Evolutionary conservation across 176 grass and related monocot species (phyloP), one percentile per base, ranked within the genome.

Genomic region (Phragmites australis): DNA sequence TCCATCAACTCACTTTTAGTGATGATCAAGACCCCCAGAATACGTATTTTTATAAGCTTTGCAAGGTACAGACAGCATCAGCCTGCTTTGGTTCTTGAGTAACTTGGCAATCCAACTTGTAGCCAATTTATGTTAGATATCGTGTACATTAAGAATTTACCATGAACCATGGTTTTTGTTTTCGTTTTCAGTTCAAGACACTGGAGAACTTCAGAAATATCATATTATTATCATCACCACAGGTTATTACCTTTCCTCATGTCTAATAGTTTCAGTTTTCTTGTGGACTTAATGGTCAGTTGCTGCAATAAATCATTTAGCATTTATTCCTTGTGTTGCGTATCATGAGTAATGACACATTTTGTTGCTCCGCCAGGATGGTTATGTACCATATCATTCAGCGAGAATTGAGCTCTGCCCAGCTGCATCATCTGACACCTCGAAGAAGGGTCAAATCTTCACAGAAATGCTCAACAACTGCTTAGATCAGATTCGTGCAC

Each of bases 201-300:
- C 73, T 99, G 76, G 96, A 99, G 87, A 85, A 93, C 86, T 99
- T 99, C 50, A 95, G 86, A 83, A 95, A 99, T 84, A 95, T 99
- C 82, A 84, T 99, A 69, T 80, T 99, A 25, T 51, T 99, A 52
- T 99, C 96, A 6, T 99, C 96, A 59, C 96, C 96, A 43, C 96
- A 99, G 96, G 96, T 99, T 89, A 48, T 75, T 81, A 23, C 29
- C 48, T 65, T 76, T 81, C 23, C 26, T 64, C 13, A 4, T 74
- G 12, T 25, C 10, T 39, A 57, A 70, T 8, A 52, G 18, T 78
- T 70, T 30, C 13, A 42, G 6, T 51, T 81, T 44, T 68, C 22
- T 21, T 43, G 12, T 31, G 4, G 9, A 48, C 45, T 34, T 18
- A 54, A 54, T 61, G 13, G 37, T 47, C n/a, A 19, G 14, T 52